A percentile compares a stretch with the other conserved stretches of the same genome.
Conservation (phyloP, 2,329 filamentous ascomycete genomes). For the Aspergillus candidus region DNA sequence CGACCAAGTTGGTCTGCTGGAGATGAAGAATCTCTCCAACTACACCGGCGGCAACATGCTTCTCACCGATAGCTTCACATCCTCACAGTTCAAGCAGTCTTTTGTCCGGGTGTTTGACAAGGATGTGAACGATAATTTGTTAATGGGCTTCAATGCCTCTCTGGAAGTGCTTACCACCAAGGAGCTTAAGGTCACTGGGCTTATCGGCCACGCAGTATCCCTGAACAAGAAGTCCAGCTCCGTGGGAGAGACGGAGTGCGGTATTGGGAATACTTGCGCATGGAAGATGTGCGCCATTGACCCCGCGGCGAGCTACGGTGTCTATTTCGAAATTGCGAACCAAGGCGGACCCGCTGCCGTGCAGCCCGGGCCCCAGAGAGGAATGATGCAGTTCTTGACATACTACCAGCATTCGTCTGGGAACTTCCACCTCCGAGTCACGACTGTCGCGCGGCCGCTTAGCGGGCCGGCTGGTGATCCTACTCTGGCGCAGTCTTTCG, state of each 20-base stretch:
- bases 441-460: conserved; percentile 83
- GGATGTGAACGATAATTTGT: conserved; percentile 84
- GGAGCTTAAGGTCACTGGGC: conserved; percentile 92
- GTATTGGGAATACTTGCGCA: conserved; percentile 95
- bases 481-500: conserved; percentile 91
- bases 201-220: conserved; percentile 94
- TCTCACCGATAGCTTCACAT: conserved; percentile 94
- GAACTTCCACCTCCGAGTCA: conserved; percentile 92
- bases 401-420: conserved; percentile 98
- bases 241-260: conserved; percentile 95
- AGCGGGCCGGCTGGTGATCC: conserved; percentile 92
- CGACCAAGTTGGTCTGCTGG: conserved; percentile 91
- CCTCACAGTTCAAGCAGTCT: conserved; percentile 98
- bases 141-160: conserved; percentile 98
- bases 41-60: conserved; percentile 98
- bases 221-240: conserved; percentile 97
- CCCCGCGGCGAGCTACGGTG: conserved; percentile 83
- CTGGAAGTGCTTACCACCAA: conserved; percentile 95
- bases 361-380: conserved; percentile 81
- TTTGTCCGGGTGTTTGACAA: conserved; percentile 97
- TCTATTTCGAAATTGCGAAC: conserved; percentile 96
- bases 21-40: conserved; percentile 97
- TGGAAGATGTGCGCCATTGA: conserved; percentile 99
- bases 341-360: conserved; percentile 82
- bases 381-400: conserved; percentile 95